Evolutionary conservation across 2,329 filamentous ascomycete genomes (phyloP).

Genomic region (Metarhizium anisopliae): DNA sequence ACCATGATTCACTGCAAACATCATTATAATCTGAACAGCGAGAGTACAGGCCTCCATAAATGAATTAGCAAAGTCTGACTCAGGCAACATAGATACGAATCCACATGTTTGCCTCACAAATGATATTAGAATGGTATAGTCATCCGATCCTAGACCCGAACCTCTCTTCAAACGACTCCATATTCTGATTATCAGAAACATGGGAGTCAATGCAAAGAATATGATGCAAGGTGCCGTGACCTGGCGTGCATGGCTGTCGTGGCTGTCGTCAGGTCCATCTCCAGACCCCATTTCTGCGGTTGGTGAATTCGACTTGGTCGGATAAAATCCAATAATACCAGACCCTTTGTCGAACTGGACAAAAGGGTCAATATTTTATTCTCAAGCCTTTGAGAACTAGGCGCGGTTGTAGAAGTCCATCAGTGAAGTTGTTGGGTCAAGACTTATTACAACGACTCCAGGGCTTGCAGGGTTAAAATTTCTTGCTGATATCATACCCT

Average conservation of each 20-base stretch:
- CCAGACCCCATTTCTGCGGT: conserved; percentile 5
- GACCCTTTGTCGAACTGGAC: too few relatives aligned
- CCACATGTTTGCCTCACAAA: conserved; percentile 22
- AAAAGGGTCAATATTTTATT: too few relatives aligned
- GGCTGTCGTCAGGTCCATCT: conserved; percentile 12
- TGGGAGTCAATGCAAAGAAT: conserved; percentile 33
- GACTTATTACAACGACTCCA: too few relatives aligned
- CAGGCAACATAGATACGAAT: neutral
- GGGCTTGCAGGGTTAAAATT: too few relatives aligned
- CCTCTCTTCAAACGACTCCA: conserved; percentile 29
- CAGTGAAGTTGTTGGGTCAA: too few relatives aligned
- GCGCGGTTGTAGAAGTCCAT: too few relatives aligned
- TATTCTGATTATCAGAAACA: conserved; percentile 29
- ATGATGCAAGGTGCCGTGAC: conserved; percentile 30
- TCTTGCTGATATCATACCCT: too few relatives aligned
- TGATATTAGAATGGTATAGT: conserved; percentile 32
- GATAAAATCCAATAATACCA: too few relatives aligned
- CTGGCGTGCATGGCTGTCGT: conserved; percentile 27
- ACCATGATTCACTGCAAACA: conserved; percentile 30
- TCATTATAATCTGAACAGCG: conserved; percentile 28
- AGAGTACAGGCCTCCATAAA: conserved; percentile 24
- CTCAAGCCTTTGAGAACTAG: too few relatives aligned
- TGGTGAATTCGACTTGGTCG: neutral
- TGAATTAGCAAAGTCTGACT: neutral
- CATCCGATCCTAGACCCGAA: conserved; percentile 30